These are phyloP conservation scores for Lathyrus aphaca DNA, from an alignment of 306 rosid genomes.

Conservation along the genomic window DNA sequence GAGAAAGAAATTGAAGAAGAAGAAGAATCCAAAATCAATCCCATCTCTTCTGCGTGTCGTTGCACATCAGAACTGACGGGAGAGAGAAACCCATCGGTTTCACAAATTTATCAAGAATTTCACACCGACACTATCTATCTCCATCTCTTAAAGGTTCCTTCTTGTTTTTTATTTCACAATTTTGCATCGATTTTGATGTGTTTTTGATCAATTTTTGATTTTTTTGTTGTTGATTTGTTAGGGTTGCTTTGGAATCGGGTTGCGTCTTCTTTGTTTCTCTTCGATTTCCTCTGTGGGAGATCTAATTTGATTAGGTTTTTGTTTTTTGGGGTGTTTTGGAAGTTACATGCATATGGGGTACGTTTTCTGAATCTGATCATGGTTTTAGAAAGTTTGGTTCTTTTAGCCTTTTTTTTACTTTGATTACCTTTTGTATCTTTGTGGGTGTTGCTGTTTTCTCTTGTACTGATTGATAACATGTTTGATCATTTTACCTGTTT, in stretches of 20 bases:
- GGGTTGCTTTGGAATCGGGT: constrained; percentile 41
- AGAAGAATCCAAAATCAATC: constrained; percentile 45
- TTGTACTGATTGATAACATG: constrained; percentile 19
- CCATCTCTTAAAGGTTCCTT: constrained; percentile 8
- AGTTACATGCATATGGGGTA: constrained; percentile 60
- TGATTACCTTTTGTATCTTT: not conserved
- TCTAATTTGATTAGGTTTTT: constrained; percentile 33
- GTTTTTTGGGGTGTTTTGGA: constrained; percentile 36
- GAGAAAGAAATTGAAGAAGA: constrained; percentile 20
- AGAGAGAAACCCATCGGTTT: constrained; percentile 39
- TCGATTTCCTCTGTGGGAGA: constrained; percentile 32
- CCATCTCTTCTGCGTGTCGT: constrained; percentile 44
- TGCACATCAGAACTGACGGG: constrained; percentile 49
- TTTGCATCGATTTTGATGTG: not conserved
- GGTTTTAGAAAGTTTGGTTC: constrained; percentile 17
- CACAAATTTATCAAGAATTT: not conserved
- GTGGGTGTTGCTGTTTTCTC: constrained; percentile 25
- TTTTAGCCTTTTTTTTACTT: constrained; percentile 25
- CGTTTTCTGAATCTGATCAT: constrained; percentile 45
- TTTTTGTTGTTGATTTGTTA: constrained; percentile 29
- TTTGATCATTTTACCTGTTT: not conserved
- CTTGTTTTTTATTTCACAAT: not conserved
- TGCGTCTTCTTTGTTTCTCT: constrained; percentile 37
- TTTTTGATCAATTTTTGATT: not conserved
- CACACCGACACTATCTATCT: not conserved